phyloP scores from a whole-genome alignment of 2,329 filamentous ascomycete species.

The Ceratocystis albifundus region DNA sequence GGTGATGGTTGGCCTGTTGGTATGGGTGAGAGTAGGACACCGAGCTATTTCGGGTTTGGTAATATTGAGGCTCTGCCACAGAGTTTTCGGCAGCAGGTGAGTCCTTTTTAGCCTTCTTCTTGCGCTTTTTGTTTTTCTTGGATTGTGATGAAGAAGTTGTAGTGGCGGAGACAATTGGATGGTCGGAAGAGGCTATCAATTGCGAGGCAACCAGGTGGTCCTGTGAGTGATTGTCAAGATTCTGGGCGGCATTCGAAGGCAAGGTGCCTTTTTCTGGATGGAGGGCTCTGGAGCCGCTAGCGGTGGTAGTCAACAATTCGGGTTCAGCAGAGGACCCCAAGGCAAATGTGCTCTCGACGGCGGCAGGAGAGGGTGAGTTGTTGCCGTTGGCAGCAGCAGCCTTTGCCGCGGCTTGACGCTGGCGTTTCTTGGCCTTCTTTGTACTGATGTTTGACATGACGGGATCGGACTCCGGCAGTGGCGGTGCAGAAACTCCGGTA shows the following conservation, averaged over 20 bases:
- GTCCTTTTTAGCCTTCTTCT: constrained; percentile 42
- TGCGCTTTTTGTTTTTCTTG: constrained; percentile 59
- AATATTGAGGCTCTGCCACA: neutral
- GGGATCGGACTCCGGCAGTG: constrained; percentile 18
- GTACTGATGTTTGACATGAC: constrained; percentile 53
- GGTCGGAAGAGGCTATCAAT: constrained; percentile 13
- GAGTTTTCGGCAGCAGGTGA: neutral
- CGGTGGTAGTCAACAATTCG: neutral
- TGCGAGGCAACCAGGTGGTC: constrained; percentile 1
- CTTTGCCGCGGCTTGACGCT: constrained; percentile 50
- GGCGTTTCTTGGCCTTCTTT: constrained; percentile 80
- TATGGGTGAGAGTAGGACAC: neutral
- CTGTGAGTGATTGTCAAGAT: constrained; percentile 33
- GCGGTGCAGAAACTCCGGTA: constrained; percentile 25
- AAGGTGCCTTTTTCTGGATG: neutral
- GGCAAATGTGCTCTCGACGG: neutral
- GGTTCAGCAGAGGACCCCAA: neutral
- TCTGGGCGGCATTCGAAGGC: constrained; percentile 23
- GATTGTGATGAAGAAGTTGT: constrained; percentile 30
- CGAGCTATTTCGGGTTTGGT: neutral
- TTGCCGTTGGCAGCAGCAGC: constrained; percentile 19
- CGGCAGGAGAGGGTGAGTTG: neutral
- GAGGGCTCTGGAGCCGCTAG: constrained; percentile 1
- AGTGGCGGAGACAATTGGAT: constrained; percentile 23
- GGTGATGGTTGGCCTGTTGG: neutral